Conservation (phyloP, 2,329 filamentous ascomycete species). For the Colletotrichum sp. region DNA sequence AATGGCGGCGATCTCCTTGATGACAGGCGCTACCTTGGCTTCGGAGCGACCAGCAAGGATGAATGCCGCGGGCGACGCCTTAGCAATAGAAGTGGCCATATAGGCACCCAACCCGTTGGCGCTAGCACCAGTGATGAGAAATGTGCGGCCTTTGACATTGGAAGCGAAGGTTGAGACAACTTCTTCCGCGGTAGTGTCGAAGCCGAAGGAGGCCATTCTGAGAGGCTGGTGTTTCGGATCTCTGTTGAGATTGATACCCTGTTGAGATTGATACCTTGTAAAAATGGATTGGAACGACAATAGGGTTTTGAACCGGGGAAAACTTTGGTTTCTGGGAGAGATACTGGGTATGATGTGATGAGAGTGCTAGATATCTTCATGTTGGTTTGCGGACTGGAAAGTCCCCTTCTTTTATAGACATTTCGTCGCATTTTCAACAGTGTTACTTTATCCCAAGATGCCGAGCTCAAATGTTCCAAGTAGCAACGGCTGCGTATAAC, state of each 20-base stretch:
- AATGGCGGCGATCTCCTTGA: neutral
- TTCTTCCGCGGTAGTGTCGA: neutral
- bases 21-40: neutral
- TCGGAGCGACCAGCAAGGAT: neutral
- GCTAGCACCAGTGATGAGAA: neutral
- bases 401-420: neutral
- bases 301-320: neutral
- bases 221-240: neutral
- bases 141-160: neutral
- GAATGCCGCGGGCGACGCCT: neutral
- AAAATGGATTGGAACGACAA: neutral
- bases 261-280: neutral
- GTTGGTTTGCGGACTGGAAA: neutral
- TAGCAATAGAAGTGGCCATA: neutral
- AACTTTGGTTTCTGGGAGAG: neutral
- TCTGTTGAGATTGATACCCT: neutral
- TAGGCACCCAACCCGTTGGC: neutral
- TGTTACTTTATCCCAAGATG: neutral
- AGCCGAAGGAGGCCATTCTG: neutral
- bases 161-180: neutral
- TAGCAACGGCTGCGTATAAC: neutral
- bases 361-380: neutral
- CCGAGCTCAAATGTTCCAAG: neutral
- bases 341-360: neutral
- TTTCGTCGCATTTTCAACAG: neutral